phyloP scores from a whole-genome alignment of 1,284 basidiomycete genomes.

The Chiua sp. region DNA sequence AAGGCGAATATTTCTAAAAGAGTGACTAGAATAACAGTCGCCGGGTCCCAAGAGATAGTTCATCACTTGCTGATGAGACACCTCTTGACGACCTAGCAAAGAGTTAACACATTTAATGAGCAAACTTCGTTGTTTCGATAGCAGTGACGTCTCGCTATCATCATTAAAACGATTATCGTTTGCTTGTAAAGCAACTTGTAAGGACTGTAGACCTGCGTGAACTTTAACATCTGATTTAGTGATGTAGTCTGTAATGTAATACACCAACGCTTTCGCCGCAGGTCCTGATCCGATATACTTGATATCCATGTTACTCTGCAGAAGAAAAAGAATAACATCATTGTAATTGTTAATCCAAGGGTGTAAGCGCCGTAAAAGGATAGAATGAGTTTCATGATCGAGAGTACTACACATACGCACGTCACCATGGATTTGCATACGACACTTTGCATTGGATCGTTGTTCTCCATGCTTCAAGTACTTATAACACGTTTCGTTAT shows the following conservation, averaged over 20 bases:
- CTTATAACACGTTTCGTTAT: neutral
- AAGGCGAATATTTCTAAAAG: too few species aligned
- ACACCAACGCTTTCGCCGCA: neutral
- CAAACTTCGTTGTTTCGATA: too few species aligned
- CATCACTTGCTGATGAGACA: slow-evolving; percentile 1
- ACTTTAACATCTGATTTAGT: neutral
- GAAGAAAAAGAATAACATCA: neutral
- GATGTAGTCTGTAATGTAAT: neutral
- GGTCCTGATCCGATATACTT: neutral
- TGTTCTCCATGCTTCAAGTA: neutral
- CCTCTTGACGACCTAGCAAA: neutral
- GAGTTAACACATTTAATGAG: too few species aligned
- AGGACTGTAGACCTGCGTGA: too few species aligned
- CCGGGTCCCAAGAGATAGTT: neutral
- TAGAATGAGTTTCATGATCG: neutral
- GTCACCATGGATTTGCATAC: too few species aligned
- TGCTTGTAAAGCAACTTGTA: too few species aligned
- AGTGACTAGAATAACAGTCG: too few species aligned
- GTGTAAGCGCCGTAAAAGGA: neutral
- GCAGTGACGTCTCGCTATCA: too few species aligned
- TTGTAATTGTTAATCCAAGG: neutral
- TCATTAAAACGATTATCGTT: too few species aligned
- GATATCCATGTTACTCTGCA: neutral
- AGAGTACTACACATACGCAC: too few species aligned
- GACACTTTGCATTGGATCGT: neutral